Evolutionary conservation across 2,329 filamentous ascomycete genomes (phyloP).

Genomic region (Colletotrichum cuscutae): DNA sequence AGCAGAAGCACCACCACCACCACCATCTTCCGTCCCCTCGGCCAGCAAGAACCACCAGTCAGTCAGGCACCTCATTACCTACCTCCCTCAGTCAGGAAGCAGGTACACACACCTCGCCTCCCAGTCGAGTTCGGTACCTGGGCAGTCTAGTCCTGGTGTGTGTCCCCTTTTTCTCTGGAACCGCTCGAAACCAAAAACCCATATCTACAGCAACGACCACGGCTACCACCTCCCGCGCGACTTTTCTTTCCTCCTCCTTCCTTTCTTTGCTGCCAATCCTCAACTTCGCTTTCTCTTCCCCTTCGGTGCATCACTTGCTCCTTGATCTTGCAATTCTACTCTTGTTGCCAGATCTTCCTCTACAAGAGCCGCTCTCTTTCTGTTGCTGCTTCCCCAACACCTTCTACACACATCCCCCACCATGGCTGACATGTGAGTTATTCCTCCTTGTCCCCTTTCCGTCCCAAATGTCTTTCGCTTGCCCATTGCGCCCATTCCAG

Average conservation of each 20-base stretch:
- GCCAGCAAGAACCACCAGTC: background rate
- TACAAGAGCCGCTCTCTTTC: constrained; percentile 4
- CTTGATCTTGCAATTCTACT: background rate
- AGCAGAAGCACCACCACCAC: background rate
- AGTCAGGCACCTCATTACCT: background rate
- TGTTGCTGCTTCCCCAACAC: constrained; percentile 4
- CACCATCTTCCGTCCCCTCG: background rate
- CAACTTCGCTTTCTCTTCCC: background rate
- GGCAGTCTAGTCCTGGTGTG: background rate
- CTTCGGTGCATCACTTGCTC: background rate
- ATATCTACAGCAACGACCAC: constrained; percentile 36
- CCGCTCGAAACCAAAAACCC: constrained; percentile 21
- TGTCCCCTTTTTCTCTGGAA: constrained; percentile 33
- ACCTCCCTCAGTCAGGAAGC: background rate
- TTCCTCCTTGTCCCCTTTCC: background rate
- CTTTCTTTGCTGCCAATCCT: constrained; percentile 15
- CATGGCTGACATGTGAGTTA: constrained; percentile 43
- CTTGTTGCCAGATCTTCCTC: background rate
- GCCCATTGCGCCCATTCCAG: background rate
- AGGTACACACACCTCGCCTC: background rate
- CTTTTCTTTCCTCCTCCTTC: background rate
- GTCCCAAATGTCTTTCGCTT: background rate
- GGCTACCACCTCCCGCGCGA: background rate
- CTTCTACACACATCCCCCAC: constrained; percentile 34
- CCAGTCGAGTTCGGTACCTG: no score